Percentiles rank a stretch among this genome's conserved stretches.
These are phyloP conservation scores for Solanum chmielewskii DNA, from an alignment of 257 asterid species.

Conservation along the genomic window DNA sequence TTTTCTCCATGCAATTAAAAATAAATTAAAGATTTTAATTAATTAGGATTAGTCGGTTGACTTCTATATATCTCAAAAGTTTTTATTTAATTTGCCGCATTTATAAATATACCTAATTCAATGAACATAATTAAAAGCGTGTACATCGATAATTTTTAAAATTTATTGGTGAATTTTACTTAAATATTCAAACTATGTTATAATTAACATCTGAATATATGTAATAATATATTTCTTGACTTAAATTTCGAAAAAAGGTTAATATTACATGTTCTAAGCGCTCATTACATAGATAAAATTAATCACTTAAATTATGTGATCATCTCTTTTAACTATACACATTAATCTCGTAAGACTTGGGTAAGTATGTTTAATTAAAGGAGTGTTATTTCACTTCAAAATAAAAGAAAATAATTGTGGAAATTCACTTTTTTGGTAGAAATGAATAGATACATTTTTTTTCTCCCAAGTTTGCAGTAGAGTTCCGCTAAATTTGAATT, in stretches of 20 bases:
- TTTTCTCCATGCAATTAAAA: neutral
- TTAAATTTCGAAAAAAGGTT: neutral
- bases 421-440: too few species aligned
- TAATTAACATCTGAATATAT: neutral
- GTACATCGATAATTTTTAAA: neutral
- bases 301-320: neutral
- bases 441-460: too few species aligned
- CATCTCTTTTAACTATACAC: too few species aligned
- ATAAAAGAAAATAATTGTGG: too few species aligned
- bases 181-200: neutral
- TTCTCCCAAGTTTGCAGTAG: too few species aligned
- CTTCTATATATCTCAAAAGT: neutral
- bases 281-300: neutral
- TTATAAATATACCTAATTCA: neutral
- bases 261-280: neutral
- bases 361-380: too few species aligned
- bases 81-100: neutral
- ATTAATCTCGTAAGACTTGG: too few species aligned
- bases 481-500: rapidly evolving
- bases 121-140: neutral
- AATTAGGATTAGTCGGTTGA: neutral
- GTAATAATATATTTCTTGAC: too few species aligned
- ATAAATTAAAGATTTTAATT: too few species aligned
- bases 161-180: neutral
- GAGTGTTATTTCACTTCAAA: too few species aligned